These are phyloP conservation scores for Stipa capillata DNA, from an alignment of 176 grass and related monocot genomes.

Conservation along the genomic window DNA sequence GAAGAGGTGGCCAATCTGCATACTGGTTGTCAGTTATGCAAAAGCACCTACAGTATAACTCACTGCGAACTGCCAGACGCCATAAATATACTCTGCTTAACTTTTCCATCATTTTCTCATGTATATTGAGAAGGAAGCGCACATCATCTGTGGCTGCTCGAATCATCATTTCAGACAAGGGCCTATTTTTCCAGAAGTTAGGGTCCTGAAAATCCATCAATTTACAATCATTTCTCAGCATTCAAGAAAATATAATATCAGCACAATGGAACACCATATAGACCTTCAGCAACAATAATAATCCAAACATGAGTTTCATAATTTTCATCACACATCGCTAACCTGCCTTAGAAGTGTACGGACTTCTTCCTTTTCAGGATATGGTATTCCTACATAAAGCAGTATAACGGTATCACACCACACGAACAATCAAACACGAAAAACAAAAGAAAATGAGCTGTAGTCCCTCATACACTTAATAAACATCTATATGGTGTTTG, in stretches of 20 bases:
- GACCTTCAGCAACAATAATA: neutral
- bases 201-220: constrained; percentile 60
- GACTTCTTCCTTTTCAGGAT: constrained; percentile 99
- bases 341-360: constrained; percentile 85
- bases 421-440: constrained; percentile 27
- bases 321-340: constrained; percentile 33
- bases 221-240: constrained; percentile 2
- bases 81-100: constrained; percentile 63
- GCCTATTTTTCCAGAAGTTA: constrained; percentile 68
- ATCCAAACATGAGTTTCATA: constrained; percentile 4
- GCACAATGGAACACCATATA: neutral
- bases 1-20: constrained; percentile 85
- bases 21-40: constrained; percentile 69
- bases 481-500: neutral
- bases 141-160: constrained; percentile 86
- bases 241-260: constrained; percentile 21
- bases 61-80: constrained; percentile 65
- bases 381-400: constrained; percentile 78
- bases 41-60: constrained; percentile 83
- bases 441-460: constrained; percentile 20
- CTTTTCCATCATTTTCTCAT: constrained; percentile 84
- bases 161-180: constrained; percentile 93
- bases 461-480: neutral
- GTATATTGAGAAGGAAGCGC: constrained; percentile 76
- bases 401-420: constrained; percentile 39